Evolutionary conservation across 2,329 filamentous ascomycete species (phyloP), one percentile per base, ranked within the genome.

Genomic region (Penicillium sp.): DNA sequence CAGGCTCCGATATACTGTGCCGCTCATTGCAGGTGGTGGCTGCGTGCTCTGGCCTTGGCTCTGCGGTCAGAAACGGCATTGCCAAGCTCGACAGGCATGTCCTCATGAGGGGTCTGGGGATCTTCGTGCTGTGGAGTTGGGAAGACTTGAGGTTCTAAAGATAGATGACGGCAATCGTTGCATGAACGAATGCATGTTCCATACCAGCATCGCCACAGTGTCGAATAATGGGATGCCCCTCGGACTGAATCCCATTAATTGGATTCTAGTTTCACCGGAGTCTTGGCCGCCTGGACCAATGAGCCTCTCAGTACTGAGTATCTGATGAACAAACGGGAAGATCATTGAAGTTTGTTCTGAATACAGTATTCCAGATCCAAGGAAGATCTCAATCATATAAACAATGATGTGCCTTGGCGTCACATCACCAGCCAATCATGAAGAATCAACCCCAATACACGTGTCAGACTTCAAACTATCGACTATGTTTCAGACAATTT

Each of bases 71-170:
- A 47, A 10, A 23, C 20, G 24, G 24, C 31, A 20, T 43, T 46
- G 52, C 49, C 46, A 49, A 52, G 52, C 31, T 46, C 38, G 39
- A 47, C 49, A 52, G 49, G 52, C 46, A 47, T 52, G 10, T 27
- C 23, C 35, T 46, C 28, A 37, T 31, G 28, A 12, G 23, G 18
- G 29, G 6, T 6, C n/a, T 25, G 50, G 40, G 8, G 37, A 54
- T 27, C 25, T 27, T 27, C 25, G 4, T 27, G 25, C 8, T 27
- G 25, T 27, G 25, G 25, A 27, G 25, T 27, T 27, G 25, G 25
- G 25, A 27, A 43, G 15, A 40, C 32, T 9, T 13, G n/a, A 9
- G 27, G 8, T 4, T 41, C 35, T 35, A 46, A 33, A 42, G 37
- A 43, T 45, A 27, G 15, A 41, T 33, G 8, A 15, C 42, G n/a